Percentiles rank a stretch among this genome's conserved stretches.
phyloP scores from a whole-genome alignment of 2,329 filamentous ascomycete genomes.

The Beauveria asiatica region DNA sequence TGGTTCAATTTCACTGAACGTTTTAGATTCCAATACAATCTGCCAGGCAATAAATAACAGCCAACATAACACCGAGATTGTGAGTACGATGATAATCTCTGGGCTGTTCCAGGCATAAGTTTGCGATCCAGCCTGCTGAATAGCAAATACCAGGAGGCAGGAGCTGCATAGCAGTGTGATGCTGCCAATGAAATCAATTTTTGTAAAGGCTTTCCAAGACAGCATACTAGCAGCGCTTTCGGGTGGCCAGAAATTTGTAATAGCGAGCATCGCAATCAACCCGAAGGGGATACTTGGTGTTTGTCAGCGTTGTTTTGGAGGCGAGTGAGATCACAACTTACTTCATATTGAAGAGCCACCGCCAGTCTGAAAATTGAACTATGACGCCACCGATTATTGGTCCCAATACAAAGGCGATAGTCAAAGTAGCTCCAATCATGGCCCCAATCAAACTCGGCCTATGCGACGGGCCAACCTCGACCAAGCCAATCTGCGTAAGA shows the following conservation, averaged over 20 bases:
- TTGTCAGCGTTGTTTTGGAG: conserved; percentile 12
- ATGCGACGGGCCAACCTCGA: conserved; percentile 46
- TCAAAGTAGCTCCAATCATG: conserved; percentile 46
- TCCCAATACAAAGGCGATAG: conserved; percentile 49
- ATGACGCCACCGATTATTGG: conserved; percentile 50
- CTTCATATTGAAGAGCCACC: conserved; percentile 56
- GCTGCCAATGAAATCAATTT: conserved; percentile 45
- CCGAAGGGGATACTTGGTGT: conserved; percentile 43
- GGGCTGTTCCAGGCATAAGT: conserved; percentile 43
- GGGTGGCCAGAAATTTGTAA: conserved; percentile 39
- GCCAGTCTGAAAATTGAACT: conserved; percentile 44
- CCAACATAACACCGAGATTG: conserved; percentile 39
- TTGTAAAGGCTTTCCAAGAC: conserved; percentile 34
- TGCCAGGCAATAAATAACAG: conserved; percentile 44
- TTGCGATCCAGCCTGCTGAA: conserved; percentile 48
- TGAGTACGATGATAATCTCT: conserved; percentile 40
- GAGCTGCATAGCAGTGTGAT: conserved; percentile 42
- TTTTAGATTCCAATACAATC: conserved; percentile 30
- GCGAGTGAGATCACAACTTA: conserved; percentile 22
- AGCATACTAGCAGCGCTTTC: conserved; percentile 27
- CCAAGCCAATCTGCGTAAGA: conserved; percentile 47
- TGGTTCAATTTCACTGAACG: conserved; percentile 36
- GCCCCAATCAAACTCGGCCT: conserved; percentile 46
- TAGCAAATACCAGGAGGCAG: conserved; percentile 44
- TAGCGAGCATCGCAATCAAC: conserved; percentile 34